Percentiles rank a stretch among this genome's conserved stretches.
These are phyloP conservation scores for Venturia oleaginea DNA, from an alignment of 2,329 filamentous ascomycete genomes.

Conservation along the genomic window DNA sequence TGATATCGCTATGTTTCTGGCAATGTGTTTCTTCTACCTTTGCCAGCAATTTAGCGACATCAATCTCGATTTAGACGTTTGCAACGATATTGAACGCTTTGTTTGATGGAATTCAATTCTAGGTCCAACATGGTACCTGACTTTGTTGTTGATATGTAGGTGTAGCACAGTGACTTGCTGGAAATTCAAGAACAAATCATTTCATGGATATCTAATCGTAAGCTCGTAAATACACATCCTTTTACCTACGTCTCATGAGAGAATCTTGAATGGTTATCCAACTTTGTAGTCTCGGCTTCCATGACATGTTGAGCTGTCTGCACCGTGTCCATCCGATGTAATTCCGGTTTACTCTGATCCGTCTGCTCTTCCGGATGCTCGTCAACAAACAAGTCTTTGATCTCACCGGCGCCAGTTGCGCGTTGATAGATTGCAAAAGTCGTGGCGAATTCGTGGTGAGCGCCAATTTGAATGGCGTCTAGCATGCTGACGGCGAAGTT, in stretches of 20 bases:
- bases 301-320: slow-evolving; percentile 44
- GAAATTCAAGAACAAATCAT: neutral
- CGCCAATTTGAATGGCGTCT: slow-evolving; percentile 45
- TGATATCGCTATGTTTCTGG: too few species aligned
- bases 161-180: too few species aligned
- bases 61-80: too few species aligned
- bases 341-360: slow-evolving; percentile 17
- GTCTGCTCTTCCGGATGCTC: slow-evolving; percentile 23
- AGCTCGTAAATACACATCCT: neutral
- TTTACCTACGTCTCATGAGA: neutral
- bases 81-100: too few species aligned
- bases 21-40: too few species aligned
- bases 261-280: slow-evolving; percentile 32
- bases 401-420: slow-evolving; percentile 40
- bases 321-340: slow-evolving; percentile 33
- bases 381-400: slow-evolving; percentile 43
- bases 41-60: too few species aligned
- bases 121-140: neutral
- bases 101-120: slow-evolving; percentile 4
- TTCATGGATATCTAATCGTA: neutral
- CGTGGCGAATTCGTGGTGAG: slow-evolving; percentile 44
- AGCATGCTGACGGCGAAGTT: slow-evolving; percentile 46
- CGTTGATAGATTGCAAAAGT: slow-evolving; percentile 46
- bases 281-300: slow-evolving; percentile 44
- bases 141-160: neutral